Conservation (phyloP, 2,329 filamentous ascomycete species). For the Curvularia verruculosa region DNA sequence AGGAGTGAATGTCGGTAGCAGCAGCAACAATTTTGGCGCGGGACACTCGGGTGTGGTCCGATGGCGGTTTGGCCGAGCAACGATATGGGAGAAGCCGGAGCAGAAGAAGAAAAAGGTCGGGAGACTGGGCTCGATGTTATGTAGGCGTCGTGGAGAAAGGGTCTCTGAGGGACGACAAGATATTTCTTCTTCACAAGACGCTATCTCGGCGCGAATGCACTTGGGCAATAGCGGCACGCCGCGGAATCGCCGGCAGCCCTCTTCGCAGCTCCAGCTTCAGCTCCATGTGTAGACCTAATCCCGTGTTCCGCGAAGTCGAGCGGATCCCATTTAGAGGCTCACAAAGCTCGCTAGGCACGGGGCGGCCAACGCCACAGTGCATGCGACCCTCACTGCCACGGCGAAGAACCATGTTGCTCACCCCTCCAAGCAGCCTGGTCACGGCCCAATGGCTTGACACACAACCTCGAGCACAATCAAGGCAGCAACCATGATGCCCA, state of each 20-base stretch:
- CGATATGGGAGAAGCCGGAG: neutral
- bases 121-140: neutral
- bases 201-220: constrained; percentile 27
- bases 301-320: constrained; percentile 11
- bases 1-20: neutral
- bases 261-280: constrained; percentile 13
- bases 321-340: constrained; percentile 19
- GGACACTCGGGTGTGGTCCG: neutral
- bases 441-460: neutral
- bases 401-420: constrained; percentile 11
- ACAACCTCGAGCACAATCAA: neutral
- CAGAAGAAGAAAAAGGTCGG: neutral
- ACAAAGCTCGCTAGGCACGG: constrained; percentile 21
- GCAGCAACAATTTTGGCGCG: neutral
- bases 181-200: constrained; percentile 18
- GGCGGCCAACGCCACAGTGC: constrained; percentile 23
- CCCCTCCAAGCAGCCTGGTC: neutral
- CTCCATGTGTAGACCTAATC: neutral
- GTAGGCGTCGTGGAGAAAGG: neutral
- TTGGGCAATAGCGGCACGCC: constrained; percentile 25
- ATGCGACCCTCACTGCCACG: constrained; percentile 12
- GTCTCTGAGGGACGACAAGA: constrained; percentile 6
- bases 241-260: constrained; percentile 27
- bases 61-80: neutral
- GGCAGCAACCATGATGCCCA: constrained; percentile 1